Conservation (phyloP, 345 rosid species). For the Fremontodendron californicum region DNA sequence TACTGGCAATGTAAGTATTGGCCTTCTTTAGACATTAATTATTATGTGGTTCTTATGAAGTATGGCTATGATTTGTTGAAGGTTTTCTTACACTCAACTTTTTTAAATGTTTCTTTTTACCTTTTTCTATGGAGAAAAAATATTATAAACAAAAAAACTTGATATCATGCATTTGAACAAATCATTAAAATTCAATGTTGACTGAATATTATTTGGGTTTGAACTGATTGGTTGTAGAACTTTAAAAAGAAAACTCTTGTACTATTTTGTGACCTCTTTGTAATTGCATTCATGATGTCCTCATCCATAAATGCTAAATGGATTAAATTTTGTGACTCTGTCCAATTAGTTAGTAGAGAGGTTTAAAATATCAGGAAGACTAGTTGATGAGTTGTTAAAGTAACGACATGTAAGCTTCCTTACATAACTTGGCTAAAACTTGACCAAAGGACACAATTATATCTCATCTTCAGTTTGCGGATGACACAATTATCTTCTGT, state of each 20-base stretch:
- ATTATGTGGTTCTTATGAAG: neutral
- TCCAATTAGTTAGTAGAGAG: neutral
- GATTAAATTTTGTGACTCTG: neutral
- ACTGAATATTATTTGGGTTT: neutral
- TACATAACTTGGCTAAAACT: neutral
- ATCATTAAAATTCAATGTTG: neutral
- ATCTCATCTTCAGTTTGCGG: too few species aligned
- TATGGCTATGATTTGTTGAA: neutral
- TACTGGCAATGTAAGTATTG: conserved; percentile 89
- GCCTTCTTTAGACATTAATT: neutral
- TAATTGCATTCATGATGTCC: neutral
- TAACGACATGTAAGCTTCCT: neutral
- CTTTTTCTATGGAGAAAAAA: neutral
- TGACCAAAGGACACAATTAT: too few species aligned
- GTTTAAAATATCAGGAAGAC: neutral
- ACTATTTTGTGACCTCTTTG: neutral
- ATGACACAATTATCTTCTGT: too few species aligned
- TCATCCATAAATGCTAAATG: neutral
- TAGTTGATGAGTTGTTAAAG: neutral
- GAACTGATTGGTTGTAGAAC: neutral
- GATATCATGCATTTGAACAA: neutral
- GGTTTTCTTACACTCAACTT: neutral
- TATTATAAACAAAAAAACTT: neutral
- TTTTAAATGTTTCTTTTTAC: neutral
- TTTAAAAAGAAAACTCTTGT: neutral